Evolutionary conservation across 73 alveolate genomes (phyloP).

Genomic region (Tetrahymena borealis): DNA sequence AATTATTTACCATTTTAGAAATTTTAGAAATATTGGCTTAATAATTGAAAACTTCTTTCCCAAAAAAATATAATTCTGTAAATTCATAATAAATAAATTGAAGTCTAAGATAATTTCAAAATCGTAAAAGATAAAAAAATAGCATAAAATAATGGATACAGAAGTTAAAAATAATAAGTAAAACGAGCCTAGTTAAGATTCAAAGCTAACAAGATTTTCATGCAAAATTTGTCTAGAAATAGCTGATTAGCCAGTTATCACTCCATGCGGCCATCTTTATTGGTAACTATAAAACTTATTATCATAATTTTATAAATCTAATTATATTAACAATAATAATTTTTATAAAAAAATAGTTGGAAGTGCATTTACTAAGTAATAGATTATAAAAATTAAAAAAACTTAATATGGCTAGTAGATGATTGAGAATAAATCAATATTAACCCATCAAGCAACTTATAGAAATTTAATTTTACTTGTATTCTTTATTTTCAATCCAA

Average conservation of each 20-base stretch:
- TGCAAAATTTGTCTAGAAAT: neutral
- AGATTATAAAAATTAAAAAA: too few species aligned
- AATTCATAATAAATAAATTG: neutral
- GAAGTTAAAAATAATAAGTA: neutral
- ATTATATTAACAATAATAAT: neutral
- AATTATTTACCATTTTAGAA: neutral
- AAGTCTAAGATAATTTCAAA: neutral
- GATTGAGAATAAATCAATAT: too few species aligned
- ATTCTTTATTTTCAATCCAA: too few species aligned
- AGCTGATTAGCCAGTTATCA: neutral
- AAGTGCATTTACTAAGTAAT: neutral
- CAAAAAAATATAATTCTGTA: neutral
- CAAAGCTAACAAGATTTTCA: neutral
- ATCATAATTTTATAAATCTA: neutral
- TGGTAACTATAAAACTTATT: neutral
- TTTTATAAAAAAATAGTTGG: neutral
- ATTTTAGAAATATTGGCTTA: neutral
- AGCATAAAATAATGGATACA: neutral
- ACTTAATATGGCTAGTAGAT: too few species aligned
- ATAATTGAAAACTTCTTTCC: neutral
- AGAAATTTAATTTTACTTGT: too few species aligned
- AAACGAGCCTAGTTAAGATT: neutral
- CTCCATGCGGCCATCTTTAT: neutral
- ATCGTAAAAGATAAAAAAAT: neutral
- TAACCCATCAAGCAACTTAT: too few species aligned